phyloP scores from a whole-genome alignment of 2,329 filamentous ascomycete species.

The Geosmithia flava region DNA sequence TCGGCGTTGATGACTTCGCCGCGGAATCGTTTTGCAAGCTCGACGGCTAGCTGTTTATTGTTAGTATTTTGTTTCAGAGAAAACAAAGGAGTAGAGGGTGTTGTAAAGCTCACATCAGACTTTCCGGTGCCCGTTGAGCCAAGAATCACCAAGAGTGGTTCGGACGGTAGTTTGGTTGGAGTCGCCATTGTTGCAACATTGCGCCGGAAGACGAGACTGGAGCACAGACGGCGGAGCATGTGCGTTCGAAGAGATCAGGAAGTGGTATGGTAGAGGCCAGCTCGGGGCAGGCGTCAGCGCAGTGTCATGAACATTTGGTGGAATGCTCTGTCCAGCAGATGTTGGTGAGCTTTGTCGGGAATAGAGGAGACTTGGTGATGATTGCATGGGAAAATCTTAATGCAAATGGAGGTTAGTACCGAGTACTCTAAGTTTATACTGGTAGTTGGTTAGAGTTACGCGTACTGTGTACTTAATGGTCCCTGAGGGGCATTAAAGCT shows the following conservation, averaged over 20 bases:
- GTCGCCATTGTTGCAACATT: conserved; percentile 27
- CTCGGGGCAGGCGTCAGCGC: neutral
- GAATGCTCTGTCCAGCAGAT: too few relatives aligned
- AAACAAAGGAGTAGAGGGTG: neutral
- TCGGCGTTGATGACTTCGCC: conserved; percentile 96
- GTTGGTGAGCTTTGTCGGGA: too few relatives aligned
- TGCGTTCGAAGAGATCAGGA: neutral
- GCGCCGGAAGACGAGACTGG: conserved; percentile 10
- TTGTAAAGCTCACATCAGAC: conserved; percentile 53
- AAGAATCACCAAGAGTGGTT: conserved; percentile 67
- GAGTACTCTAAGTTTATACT: too few relatives aligned
- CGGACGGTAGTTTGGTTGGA: conserved; percentile 20
- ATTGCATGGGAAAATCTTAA: too few relatives aligned
- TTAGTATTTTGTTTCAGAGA: neutral
- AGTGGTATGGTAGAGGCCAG: too few relatives aligned
- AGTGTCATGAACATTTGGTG: too few relatives aligned
- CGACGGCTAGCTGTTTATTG: conserved; percentile 62
- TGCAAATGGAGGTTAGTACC: too few relatives aligned
- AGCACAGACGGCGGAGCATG: conserved; percentile 14
- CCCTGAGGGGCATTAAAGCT: too few relatives aligned
- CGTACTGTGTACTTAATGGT: too few relatives aligned
- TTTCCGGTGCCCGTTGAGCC: conserved; percentile 91
- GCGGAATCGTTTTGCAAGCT: conserved; percentile 69
- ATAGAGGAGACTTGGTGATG: too few relatives aligned
- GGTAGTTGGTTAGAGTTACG: too few relatives aligned